phyloP scores from a whole-genome alignment of 345 rosid species.

The Gossypium mustelinum region DNA sequence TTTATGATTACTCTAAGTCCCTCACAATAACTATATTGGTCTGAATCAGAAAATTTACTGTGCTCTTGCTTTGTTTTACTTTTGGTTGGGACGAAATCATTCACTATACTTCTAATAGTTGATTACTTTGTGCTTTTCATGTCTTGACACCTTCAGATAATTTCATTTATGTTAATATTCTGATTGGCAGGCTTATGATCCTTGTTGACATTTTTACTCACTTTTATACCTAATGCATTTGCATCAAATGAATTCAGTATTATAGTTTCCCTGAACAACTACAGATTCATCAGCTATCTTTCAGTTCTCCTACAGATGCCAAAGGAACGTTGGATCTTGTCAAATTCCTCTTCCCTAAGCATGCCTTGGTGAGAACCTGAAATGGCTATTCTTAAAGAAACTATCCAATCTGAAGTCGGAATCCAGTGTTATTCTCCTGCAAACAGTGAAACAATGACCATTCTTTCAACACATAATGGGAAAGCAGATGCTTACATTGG shows the following conservation, averaged over 20 bases:
- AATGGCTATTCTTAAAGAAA: conserved; percentile 69
- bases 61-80: neutral
- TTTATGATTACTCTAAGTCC: neutral
- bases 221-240: neutral
- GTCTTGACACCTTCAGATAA: neutral
- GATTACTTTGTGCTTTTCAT: neutral
- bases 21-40: neutral
- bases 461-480: conserved; percentile 53
- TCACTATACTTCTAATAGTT: neutral
- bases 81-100: neutral
- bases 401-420: conserved; percentile 57
- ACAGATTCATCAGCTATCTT: conserved; percentile 88
- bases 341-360: conserved; percentile 75
- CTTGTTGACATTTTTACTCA: neutral
- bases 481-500: conserved; percentile 4
- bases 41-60: neutral
- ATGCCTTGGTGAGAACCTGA: conserved; percentile 87
- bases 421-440: conserved; percentile 48
- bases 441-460: conserved; percentile 22
- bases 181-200: neutral
- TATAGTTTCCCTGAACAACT: neutral
- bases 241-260: neutral
- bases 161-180: neutral
- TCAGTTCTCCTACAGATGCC: conserved; percentile 92
- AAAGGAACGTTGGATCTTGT: conserved; percentile 96